Percentiles rank a stretch among this genome's conserved stretches.
Evolutionary conservation across 1,139 yeast species (phyloP).

Genomic region (Chernovozyma sophiae-reginae): DNA sequence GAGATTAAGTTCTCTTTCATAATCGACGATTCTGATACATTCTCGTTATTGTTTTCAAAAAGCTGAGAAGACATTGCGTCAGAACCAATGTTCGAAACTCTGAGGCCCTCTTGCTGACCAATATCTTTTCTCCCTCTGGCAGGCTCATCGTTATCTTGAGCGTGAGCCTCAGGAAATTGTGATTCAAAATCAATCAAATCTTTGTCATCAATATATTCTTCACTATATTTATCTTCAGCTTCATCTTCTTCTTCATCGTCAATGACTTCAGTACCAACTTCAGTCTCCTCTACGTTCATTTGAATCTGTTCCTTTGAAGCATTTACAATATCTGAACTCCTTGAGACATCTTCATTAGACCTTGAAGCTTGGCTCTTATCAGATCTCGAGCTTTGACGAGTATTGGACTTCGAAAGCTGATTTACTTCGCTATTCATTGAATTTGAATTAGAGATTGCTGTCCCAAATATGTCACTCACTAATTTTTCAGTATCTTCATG

Average conservation of each 20-base stretch:
- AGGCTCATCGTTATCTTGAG: neutral
- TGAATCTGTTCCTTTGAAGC: neutral
- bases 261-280: neutral
- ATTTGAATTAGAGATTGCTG: constrained; percentile 1
- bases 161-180: constrained; percentile 6
- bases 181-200: constrained; percentile 7
- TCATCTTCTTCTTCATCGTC: constrained; percentile 1
- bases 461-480: constrained; percentile 38
- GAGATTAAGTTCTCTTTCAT: neutral
- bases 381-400: constrained; percentile 9
- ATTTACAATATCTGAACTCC: neutral
- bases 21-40: neutral
- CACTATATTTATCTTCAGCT: neutral
- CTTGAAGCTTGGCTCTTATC: constrained; percentile 5
- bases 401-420: constrained; percentile 1
- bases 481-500: constrained; percentile 32
- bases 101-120: too few relatives aligned
- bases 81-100: neutral
- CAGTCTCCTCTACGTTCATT: neutral
- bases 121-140: neutral
- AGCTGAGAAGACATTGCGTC: neutral
- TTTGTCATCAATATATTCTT: constrained; percentile 3
- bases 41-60: neutral
- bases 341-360: constrained; percentile 1
- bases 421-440: constrained; percentile 1